phyloP scores from a whole-genome alignment of 129 eudicot genomes.

The Helianthus annuus region HanXRQr2.0-SUNRISE NC_035445.2:152095533-152096032 shows the following conservation, averaged over 20 bases:
- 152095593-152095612: constrained; percentile 80
- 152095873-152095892: constrained; percentile 1
- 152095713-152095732: neutral
- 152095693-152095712: neutral
- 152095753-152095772: constrained; percentile 1
- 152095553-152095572: constrained; percentile 82
- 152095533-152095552: constrained; percentile 93
- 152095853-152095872: constrained; percentile 9
- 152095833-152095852: constrained; percentile 1
- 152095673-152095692: neutral
- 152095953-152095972: neutral
- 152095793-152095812: constrained; percentile 9
- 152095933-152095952: neutral
- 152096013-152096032: too few species aligned
- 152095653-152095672: neutral
- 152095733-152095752: neutral
- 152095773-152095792: constrained; percentile 12
- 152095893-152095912: constrained; percentile 17
- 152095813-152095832: constrained; percentile 8
- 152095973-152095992: too few species aligned
- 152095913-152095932: constrained; percentile 5
- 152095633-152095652: constrained; percentile 17
- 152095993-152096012: too few species aligned
- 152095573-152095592: constrained; percentile 76
- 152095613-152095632: constrained; percentile 56